Percentiles rank a stretch among this genome's conserved stretches.
These are phyloP conservation scores for Fusarium guadeloupense DNA, from an alignment of 2,329 filamentous ascomycete species.

Conservation along the genomic window DNA sequence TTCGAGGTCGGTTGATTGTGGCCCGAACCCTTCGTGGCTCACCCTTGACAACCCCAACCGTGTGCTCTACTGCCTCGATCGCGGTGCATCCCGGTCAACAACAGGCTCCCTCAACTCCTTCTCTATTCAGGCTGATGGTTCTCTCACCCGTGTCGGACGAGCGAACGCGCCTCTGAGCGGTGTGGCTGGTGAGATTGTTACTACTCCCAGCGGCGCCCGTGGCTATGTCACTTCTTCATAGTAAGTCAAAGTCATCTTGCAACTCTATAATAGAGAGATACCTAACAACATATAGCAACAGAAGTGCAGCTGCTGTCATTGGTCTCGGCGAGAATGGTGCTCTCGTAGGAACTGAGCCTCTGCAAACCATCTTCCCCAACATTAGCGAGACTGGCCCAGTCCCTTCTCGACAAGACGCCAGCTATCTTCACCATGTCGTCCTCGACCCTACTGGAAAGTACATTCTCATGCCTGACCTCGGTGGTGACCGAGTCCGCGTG, in stretches of 20 bases:
- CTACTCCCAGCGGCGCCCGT: conserved; percentile 12
- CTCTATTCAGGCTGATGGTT: conserved; percentile 14
- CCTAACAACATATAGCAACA: conserved; percentile 16
- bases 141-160: conserved; percentile 15
- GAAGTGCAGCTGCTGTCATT: conserved; percentile 21
- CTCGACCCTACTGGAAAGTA: conserved; percentile 37
- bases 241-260: conserved; percentile 6
- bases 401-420: conserved; percentile 33
- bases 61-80: conserved; percentile 38
- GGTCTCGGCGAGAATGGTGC: conserved; percentile 26
- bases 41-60: conserved; percentile 22
- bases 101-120: conserved; percentile 39
- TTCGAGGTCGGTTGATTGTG: conserved; percentile 23
- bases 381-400: conserved; percentile 33
- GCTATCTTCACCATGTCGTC: conserved; percentile 39
- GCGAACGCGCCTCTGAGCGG: conserved; percentile 22
- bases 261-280: neutral
- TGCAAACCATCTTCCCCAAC: conserved; percentile 32
- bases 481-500: conserved; percentile 32
- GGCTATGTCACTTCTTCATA: conserved; percentile 38
- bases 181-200: conserved; percentile 35
- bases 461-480: conserved; percentile 35
- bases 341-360: conserved; percentile 22
- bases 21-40: conserved; percentile 32
- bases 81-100: conserved; percentile 5